phyloP scores from a whole-genome alignment of 2,329 filamentous ascomycete genomes.

The Monosporascus sp. region DNA sequence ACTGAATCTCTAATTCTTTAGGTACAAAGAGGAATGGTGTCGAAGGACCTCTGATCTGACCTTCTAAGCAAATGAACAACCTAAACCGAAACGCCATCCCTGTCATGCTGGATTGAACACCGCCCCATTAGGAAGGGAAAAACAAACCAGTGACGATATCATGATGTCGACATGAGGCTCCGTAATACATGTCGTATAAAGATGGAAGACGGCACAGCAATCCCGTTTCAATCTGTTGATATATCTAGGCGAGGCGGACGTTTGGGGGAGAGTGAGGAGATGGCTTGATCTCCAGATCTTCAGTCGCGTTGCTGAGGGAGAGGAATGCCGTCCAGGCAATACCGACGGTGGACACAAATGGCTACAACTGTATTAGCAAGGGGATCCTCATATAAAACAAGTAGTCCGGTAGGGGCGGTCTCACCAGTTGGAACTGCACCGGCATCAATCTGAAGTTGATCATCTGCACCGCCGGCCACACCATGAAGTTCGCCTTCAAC shows the following conservation, averaged over 20 bases:
- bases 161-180: neutral
- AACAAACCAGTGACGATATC: neutral
- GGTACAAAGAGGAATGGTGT: neutral
- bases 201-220: neutral
- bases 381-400: neutral
- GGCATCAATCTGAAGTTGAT: constrained; percentile 96
- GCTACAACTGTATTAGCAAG: constrained; percentile 45
- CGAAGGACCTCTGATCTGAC: neutral
- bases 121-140: neutral
- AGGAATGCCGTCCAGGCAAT: constrained; percentile 98
- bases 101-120: neutral
- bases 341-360: constrained; percentile 91
- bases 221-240: neutral
- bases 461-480: constrained; percentile 94
- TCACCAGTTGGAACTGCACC: constrained; percentile 91
- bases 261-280: constrained; percentile 25
- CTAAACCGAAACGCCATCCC: neutral
- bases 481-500: constrained; percentile 88
- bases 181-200: neutral
- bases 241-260: constrained; percentile 27
- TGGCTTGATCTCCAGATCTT: constrained; percentile 48
- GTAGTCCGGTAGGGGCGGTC: constrained; percentile 30
- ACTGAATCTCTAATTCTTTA: neutral
- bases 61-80: neutral
- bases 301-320: constrained; percentile 81